Base-by-base conservation (phyloP, 228 moss, liverwort and hornwort genomes). In the Sphagnum fallax region DNA sequence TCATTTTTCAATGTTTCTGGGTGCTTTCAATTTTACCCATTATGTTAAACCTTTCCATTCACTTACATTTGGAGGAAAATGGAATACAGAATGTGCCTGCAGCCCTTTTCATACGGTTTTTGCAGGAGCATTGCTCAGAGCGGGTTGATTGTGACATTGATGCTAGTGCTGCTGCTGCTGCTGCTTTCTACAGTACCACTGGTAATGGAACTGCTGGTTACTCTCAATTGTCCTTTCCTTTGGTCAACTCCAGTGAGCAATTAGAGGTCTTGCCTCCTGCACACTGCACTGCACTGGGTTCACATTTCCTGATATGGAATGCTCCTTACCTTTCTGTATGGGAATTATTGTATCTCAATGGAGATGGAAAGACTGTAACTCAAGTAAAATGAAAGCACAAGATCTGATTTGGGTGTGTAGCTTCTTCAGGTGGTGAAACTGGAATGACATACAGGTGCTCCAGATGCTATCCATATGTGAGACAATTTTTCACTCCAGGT, bases 61-160 rank as follows among this genome's bases (percentile, higher is more conserved):
- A 32, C 32, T 32, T 32, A 32, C 32, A 32, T 2, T 32, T 3
- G 32, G 32, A 32, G 32, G 32, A 32, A 32, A 32, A 55, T 55
- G 55, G 65, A 58, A 11, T 80, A 82, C 93, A 97, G 97, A 97
- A 93, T 72, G 97, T 97, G 1, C 97, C 97, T 15, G 91, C 97
- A 9, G 90, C 97, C 57, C 87, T 91, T 60, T 58, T 97, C 68
- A 93, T 97, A 70, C 77, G 93, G 51, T 93, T 97, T 73, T 73
- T 97, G 63, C 83, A 93, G 49, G 97, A 97, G 72, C 97, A 97
- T 76, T 90, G 97, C 52, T 93, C 97, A 8, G 93, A 97, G 73
- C 93, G 97, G 97, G 93, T 93, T 12, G 97, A 97, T 71, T 93
- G 90, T 69, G 90, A 93, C 10, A 88, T 97, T 67, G 97, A 97